Evolutionary conservation across 768 basidiomycete species (phyloP).

Genomic region (Tricholoma sp.): DNA sequence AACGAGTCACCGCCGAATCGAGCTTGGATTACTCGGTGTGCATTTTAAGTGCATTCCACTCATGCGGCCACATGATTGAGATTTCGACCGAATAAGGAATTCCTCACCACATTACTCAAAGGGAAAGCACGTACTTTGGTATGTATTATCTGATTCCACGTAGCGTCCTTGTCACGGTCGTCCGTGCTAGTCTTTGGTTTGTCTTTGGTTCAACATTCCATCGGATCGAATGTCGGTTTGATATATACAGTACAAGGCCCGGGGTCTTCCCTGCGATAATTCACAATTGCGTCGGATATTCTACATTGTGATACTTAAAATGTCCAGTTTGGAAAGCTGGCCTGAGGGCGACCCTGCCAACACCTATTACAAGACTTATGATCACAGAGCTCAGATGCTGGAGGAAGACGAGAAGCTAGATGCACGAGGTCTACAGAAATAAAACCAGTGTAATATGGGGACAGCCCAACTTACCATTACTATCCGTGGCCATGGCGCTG

Average conservation of each 20-base stretch:
- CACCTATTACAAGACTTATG: slow-evolving; percentile 31
- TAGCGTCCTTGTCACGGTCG: too few species aligned
- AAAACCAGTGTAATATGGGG: not conserved
- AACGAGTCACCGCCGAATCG: too few species aligned
- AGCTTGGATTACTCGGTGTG: too few species aligned
- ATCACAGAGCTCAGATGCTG: too few species aligned
- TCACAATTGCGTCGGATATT: slow-evolving; percentile 30
- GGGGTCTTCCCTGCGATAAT: slow-evolving; percentile 22
- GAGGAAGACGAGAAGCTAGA: slow-evolving; percentile 25
- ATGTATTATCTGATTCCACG: too few species aligned
- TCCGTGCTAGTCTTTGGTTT: slow-evolving; percentile 17
- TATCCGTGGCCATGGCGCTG: slow-evolving; percentile 45
- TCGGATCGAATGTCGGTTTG: slow-evolving; percentile 34
- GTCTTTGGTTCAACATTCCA: slow-evolving; percentile 26
- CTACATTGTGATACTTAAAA: slow-evolving; percentile 31
- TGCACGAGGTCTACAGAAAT: slow-evolving; percentile 28
- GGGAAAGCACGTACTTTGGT: too few species aligned
- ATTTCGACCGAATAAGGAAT: too few species aligned
- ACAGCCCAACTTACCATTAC: slow-evolving; percentile 25
- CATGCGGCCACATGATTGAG: too few species aligned
- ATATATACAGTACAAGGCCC: slow-evolving; percentile 32
- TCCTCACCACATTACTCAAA: too few species aligned
- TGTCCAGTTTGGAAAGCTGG: slow-evolving; percentile 56
- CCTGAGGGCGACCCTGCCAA: slow-evolving; percentile 39
- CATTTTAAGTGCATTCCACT: too few species aligned